phyloP scores from a whole-genome alignment of 352 stramenopile species.

The Phytopythium litorale region DNA sequence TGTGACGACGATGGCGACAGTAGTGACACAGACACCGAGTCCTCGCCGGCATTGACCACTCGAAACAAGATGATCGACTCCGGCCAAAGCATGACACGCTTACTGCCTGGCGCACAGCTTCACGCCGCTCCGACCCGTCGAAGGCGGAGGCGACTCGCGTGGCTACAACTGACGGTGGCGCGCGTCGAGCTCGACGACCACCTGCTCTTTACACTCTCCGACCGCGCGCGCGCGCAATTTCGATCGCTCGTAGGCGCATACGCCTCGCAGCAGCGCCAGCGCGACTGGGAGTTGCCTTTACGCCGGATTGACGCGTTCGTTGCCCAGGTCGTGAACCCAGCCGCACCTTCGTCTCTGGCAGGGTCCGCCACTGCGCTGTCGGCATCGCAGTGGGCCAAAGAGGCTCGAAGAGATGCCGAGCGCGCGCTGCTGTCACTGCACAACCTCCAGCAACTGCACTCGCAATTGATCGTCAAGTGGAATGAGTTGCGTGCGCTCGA shows the following conservation, averaged over 20 bases:
- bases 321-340: conserved; percentile 7
- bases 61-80: neutral
- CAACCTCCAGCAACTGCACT: conserved; percentile 45
- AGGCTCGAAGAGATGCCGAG: conserved; percentile 24
- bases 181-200: conserved; percentile 78
- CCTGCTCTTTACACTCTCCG: conserved; percentile 50
- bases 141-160: neutral
- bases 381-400: conserved; percentile 12
- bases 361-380: conserved; percentile 1
- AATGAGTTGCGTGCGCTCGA: conserved; percentile 43
- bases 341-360: neutral
- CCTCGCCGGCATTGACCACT: neutral
- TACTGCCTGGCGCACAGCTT: neutral
- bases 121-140: neutral
- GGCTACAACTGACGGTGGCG: conserved; percentile 51
- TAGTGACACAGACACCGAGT: neutral
- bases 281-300: conserved; percentile 45
- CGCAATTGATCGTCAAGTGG: conserved; percentile 47
- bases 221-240: conserved; percentile 63
- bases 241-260: conserved; percentile 56
- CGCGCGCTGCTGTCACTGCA: conserved; percentile 35
- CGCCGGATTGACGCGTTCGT: conserved; percentile 45
- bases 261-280: conserved; percentile 36
- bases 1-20: neutral
- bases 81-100: neutral